Percentiles rank a stretch among this genome's conserved stretches.
These are phyloP conservation scores for Solanum hybrid DNA, from an alignment of 305 asterid species.

Conservation along the genomic window DNA sequence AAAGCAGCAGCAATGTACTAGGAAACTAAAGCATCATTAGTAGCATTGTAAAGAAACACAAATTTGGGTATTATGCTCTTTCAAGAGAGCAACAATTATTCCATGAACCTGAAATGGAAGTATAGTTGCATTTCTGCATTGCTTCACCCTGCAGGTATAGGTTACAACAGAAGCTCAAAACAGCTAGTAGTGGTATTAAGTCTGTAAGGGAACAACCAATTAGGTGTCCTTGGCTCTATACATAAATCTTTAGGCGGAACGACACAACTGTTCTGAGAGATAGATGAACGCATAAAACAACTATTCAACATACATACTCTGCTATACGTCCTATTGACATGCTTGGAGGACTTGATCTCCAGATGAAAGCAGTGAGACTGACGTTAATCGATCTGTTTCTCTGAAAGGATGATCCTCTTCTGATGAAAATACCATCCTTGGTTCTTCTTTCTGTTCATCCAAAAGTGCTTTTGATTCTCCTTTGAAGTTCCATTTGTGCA, in stretches of 20 bases:
- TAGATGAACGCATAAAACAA: not conserved
- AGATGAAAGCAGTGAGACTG: slow-evolving; percentile 41
- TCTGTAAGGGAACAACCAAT: not conserved
- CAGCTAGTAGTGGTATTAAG: not conserved
- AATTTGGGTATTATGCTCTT: not conserved
- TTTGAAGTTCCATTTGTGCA: slow-evolving; percentile 15
- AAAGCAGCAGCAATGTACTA: not conserved
- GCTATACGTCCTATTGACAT: slow-evolving; percentile 1
- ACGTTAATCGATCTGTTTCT: slow-evolving; percentile 18
- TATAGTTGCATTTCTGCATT: not conserved
- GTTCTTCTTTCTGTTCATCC: slow-evolving; percentile 20
- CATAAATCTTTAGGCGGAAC: not conserved
- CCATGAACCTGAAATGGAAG: not conserved
- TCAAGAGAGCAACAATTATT: not conserved
- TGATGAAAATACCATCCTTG: slow-evolving; percentile 4
- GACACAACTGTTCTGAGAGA: not conserved
- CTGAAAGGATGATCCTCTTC: slow-evolving; percentile 34
- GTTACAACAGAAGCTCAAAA: not conserved
- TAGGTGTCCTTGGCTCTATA: not conserved
- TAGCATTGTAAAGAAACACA: not conserved
- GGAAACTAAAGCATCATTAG: not conserved
- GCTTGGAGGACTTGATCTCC: slow-evolving; percentile 18
- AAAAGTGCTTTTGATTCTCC: slow-evolving; percentile 37
- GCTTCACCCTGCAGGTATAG: not conserved
- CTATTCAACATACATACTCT: not conserved